Percentiles rank a stretch among this genome's conserved stretches.
Conservation (phyloP, 106 monocot species). For the Triglochin maritima region DNA sequence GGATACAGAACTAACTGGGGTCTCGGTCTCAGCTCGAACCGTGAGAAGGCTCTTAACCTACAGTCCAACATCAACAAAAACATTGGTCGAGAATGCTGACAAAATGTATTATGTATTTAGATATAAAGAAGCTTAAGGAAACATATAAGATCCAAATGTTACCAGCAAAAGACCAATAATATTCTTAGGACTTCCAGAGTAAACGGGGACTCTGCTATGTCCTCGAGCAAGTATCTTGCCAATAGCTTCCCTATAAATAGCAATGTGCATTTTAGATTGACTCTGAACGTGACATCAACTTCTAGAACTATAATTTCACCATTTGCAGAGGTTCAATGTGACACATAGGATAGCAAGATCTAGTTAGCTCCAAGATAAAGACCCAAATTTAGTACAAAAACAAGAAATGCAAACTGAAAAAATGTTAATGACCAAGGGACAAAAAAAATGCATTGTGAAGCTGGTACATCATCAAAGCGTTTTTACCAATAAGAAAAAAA, state of each 20-base stretch:
- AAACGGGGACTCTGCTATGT: conserved; percentile 96
- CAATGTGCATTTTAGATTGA: neutral
- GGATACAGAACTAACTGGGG: conserved; percentile 97
- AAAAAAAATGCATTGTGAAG: too few relatives aligned
- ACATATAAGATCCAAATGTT: neutral
- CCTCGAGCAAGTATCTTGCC: conserved; percentile 99
- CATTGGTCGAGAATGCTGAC: too few relatives aligned
- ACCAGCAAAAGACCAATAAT: conserved; percentile 97
- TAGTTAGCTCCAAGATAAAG: too few relatives aligned
- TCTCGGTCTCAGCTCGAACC: conserved; percentile 99
- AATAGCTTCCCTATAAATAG: conserved; percentile 81
- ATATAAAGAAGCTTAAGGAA: too few relatives aligned
- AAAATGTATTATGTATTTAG: too few relatives aligned
- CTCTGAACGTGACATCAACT: too few relatives aligned
- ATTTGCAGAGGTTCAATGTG: too few relatives aligned
- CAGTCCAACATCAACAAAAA: neutral
- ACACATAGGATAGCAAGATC: too few relatives aligned
- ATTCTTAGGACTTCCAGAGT: conserved; percentile 87
- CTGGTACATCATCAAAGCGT: too few relatives aligned
- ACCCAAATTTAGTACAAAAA: neutral
- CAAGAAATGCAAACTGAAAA: neutral
- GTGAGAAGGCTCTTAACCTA: conserved; percentile 99
- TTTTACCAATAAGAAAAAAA: too few relatives aligned
- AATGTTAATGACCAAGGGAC: too few relatives aligned
- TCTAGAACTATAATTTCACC: too few relatives aligned